A percentile compares a stretch with the other conserved stretches of the same genome.
phyloP scores from a whole-genome alignment of 192 early-diverging fungal genomes.

The Coemansia sp. region DNA sequence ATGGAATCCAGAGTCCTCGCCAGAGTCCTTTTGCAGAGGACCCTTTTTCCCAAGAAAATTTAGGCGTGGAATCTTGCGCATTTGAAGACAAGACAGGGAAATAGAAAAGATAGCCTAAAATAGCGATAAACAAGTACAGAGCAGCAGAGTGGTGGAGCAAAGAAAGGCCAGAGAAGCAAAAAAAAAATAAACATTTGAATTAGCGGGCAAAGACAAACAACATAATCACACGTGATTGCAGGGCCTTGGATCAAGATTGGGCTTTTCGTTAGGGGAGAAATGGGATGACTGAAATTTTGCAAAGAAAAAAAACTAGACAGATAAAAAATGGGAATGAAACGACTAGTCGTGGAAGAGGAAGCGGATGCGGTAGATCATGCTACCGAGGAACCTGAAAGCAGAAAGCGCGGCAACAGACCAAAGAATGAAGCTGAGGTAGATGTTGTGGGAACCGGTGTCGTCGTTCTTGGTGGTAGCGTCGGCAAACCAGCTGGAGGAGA shows the following conservation, averaged over 20 bases:
- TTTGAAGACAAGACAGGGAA: not conserved
- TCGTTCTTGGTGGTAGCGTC: conserved; percentile 32
- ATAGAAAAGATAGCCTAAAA: not conserved
- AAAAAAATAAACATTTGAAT: not conserved
- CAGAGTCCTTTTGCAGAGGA: not conserved
- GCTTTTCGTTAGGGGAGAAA: too few relatives aligned
- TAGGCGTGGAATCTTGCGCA: conserved; percentile 6
- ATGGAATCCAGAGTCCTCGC: too few relatives aligned
- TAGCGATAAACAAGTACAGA: not conserved
- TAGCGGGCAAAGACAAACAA: too few relatives aligned
- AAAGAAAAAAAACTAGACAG: not conserved
- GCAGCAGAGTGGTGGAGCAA: not conserved
- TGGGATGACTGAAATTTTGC: not conserved
- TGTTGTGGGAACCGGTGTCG: conserved; percentile 61
- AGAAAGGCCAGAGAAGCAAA: not conserved
- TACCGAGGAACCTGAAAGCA: conserved; percentile 74
- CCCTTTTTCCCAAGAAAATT: conserved; percentile 3
- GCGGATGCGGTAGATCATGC: conserved; percentile 68
- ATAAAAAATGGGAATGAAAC: not conserved
- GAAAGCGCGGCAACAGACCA: conserved; percentile 78
- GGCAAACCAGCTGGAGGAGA: conserved; percentile 62
- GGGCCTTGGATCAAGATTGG: too few relatives aligned
- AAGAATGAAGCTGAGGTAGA: conserved; percentile 82
- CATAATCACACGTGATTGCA: too few relatives aligned
- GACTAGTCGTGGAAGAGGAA: conserved; percentile 42